Evolutionary conservation across 108 stramenopile species (phyloP).

Genomic region (Cyclotella sp.): DNA sequence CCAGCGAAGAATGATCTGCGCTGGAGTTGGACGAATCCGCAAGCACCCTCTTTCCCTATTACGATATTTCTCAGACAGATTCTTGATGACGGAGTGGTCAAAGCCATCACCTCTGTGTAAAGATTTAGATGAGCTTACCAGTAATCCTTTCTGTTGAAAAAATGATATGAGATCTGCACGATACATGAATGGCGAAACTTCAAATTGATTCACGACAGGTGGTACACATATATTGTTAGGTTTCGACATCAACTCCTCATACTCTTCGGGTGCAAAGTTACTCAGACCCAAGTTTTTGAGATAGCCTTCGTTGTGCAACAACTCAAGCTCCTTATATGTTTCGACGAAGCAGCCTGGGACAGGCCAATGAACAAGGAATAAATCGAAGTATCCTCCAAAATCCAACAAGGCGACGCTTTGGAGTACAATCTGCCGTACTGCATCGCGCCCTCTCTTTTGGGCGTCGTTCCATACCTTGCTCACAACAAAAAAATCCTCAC

Average conservation of each 20-base stretch:
- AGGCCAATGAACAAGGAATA: conserved; percentile 62
- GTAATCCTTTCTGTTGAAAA: conserved; percentile 36
- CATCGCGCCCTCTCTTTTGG: conserved; percentile 17
- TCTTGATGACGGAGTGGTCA: conserved; percentile 4
- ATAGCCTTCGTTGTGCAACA: conserved; percentile 15
- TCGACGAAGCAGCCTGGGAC: conserved; percentile 36
- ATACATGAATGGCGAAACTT: conserved; percentile 55
- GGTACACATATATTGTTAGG: conserved; percentile 1
- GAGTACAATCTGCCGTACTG: conserved; percentile 24
- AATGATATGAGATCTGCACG: conserved; percentile 37
- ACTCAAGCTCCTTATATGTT: conserved; percentile 32
- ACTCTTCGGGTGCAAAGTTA: conserved; percentile 38
- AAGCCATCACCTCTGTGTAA: conserved; percentile 41
- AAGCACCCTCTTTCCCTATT: conserved; percentile 6
- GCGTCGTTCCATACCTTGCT: conserved; percentile 59
- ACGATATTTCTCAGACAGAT: conserved; percentile 34
- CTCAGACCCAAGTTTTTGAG: conserved; percentile 20
- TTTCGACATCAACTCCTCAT: conserved; percentile 33
- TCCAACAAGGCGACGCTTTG: conserved; percentile 25
- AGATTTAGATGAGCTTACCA: conserved; percentile 54
- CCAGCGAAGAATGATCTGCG: conserved; percentile 65
- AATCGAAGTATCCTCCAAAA: conserved; percentile 45
- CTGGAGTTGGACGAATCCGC: conserved; percentile 32
- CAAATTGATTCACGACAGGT: conserved; percentile 52
- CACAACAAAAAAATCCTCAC: conserved; percentile 45